Evolutionary conservation across 1,139 yeast genomes (phyloP), one percentile per base, ranked within the genome.

Genomic region (Schwanniomyces etchellsii): DNA sequence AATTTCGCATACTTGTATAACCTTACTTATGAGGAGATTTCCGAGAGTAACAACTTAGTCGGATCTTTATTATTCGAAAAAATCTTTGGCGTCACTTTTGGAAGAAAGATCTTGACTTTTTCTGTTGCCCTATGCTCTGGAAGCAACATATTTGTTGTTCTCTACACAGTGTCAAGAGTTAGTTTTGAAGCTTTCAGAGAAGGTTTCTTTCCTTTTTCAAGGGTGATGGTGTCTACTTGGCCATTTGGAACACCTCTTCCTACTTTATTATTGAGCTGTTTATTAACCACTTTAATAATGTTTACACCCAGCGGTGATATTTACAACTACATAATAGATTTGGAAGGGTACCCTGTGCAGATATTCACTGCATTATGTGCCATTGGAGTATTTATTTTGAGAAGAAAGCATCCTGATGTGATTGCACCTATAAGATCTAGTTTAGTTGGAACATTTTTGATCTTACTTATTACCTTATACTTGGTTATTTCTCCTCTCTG

Each of bases 241-340:
- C 80, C 79, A 2, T 59, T 53, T 35, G 74, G 72, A 10, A 72
- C 81, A 1, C 84, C 85, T 2, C 47, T 77, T 14, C 69, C 70
- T 6, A 56, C 80, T 1, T 50, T 66, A 20, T 24, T 45, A 41
- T 73, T 50, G 57, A 59, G 70, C 37, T 51, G 61, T 13, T 20
- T 41, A 2, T 40, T 65, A 10, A 52, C 69, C 2, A 55, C 64
- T 0, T 12, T 50, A 3, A 48, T 82, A n/a, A 62, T 82, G 35
- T 44, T 76, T 2, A 79, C 85, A 18, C 89, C 91, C 6, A 74
- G 79, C 17, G 89, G 88, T 14, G 91, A 82, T 46, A 81, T 88
- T 21, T 84, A 82, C 60, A 77, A 79, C 45, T 81, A 82, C 47
- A 75, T 84, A 44, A 64, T 82, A 43, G 78, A 84, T 39, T 60